Evolutionary conservation across 495 filamentous ascomycete species (phyloP), one percentile per base, ranked within the genome.

Genomic region (Aspergillus taichungensis): DNA sequence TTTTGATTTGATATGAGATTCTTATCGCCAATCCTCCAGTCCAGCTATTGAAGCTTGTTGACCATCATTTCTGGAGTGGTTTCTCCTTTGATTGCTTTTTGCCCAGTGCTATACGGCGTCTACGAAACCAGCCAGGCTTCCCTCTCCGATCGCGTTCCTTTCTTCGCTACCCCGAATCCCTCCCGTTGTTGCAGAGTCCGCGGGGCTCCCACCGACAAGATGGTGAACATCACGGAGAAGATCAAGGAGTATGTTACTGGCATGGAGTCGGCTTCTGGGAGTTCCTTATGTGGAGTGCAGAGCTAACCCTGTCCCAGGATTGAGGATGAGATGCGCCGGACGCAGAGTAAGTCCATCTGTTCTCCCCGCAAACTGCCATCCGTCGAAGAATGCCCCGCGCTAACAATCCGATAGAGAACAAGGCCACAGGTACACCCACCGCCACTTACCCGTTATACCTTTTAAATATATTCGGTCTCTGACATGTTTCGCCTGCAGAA

Each of bases 201-300:
- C 55, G 51, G 49, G 54, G 54, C 59, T 58, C 49, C 47, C 52
- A 65, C 69, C 62, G 72, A 47, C 79, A 88, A 76, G 54, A 98
- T 99, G 94, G 94, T 96, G 69, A 96, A 96, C 73, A 96, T 99
- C 46, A 95, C 92, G 42, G 94, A 99, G 37, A 97, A 95, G 78
- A 99, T 99, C 71, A 99, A 97, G 72, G 89, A 95, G 89, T 92
- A 69, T 56, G 83, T 66, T n/a, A n/a, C 6, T 31, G 28, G 3
- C 36, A 35, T 13, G 6, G 5, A 11, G 6, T 30, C 14, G 13
- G 13, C 10, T 24, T 10, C 7, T 13, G 11, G 11, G 13, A 30
- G 5, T 31, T 11, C 30, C 31, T 50, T 24, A 43, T 29, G n/a
- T 5, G 9, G 40, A 46, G 5, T 37, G 33, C 18, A 46, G 10